Base-by-base conservation (phyloP, 2,329 filamentous ascomycete genomes). In the Zasmidium angulare region DNA sequence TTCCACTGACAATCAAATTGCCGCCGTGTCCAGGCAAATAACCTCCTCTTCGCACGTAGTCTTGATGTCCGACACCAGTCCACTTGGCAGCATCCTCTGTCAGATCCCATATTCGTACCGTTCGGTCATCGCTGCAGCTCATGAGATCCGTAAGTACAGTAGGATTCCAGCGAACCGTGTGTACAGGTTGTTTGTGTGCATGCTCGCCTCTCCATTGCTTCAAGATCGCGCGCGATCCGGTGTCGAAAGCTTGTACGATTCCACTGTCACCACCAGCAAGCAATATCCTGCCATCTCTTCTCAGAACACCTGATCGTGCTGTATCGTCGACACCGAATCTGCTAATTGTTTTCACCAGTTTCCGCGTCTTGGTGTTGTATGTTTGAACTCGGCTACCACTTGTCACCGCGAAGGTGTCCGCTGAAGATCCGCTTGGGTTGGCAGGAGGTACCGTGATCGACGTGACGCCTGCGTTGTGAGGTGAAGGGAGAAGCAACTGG, bases 201-300 rank as follows among this genome's bases (percentile, higher is more conserved):
- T 68, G 61, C 47, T 71, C 69, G 31, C 69, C 68, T 64, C 88
- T 87, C 93, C 95, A 99, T 53, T 93, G 97, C 80, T 95, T 93
- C 69, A 99, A 79, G 66, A 99, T 96, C 2, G 92, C 92, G 64
- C 95, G 85, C 58, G 92, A 93, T 72, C 84, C 87, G 53, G 96
- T 86, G 72, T 99, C 95, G 72, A 98, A 99, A 12, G 97, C 92
- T 77, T 99, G 96, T 66, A 99, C 90, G 63, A 89, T 87, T 58
- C 96, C 96, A 46, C 86, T 89, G 73, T 97, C 93, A 68, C 97
- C 93, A 69, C 93, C 93, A 29, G 93, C 92, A 36, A 96, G 89
- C 68, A 99, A 78, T 58, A 99, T 89, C 62, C 91, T 86, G 46
- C 93, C 93, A 78, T 99, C 95, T 57, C 87, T 84, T 60, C 95